Conservation (phyloP, 208 protist genomes). For the Trypanosoma cruzi region DNA sequence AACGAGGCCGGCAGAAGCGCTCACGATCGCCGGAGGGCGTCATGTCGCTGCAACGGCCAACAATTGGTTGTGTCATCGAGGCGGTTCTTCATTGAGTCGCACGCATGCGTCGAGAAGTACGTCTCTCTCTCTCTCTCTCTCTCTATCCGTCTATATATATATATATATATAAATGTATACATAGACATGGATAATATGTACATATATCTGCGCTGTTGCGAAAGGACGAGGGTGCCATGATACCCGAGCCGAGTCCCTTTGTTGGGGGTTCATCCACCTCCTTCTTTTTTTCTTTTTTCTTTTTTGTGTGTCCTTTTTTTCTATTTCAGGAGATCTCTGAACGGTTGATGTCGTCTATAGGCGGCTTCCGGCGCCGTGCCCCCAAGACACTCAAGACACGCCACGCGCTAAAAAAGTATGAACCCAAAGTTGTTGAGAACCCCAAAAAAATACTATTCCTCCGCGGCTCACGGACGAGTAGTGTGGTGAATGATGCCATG, state of each 20-base stretch:
- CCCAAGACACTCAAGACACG: constrained; percentile 69
- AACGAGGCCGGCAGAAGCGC: constrained; percentile 1
- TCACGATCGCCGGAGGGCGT: background rate
- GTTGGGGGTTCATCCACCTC: no score
- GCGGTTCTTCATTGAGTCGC: background rate
- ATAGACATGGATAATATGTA: no score
- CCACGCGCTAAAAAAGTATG: constrained; percentile 79
- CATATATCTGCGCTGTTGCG: no score
- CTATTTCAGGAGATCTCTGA: constrained; percentile 4
- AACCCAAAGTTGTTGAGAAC: constrained; percentile 89
- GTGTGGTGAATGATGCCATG: constrained; percentile 72
- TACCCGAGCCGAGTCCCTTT: no score
- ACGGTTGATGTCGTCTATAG: constrained; percentile 42
- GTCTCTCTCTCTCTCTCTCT: background rate
- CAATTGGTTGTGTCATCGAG: constrained; percentile 17
- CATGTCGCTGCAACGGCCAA: constrained; percentile 2
- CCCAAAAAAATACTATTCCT: constrained; percentile 82
- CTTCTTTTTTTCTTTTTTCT: constrained; percentile 19
- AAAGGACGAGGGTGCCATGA: no score
- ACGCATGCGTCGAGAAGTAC: background rate
- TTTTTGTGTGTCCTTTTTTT: constrained; percentile 21
- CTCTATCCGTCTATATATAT: background rate
- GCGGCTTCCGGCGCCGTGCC: constrained; percentile 72
- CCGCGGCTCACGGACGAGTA: constrained; percentile 57
- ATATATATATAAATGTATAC: no score